A percentile compares a stretch with the other conserved stretches of the same genome.
These are phyloP conservation scores for Aspergillus terreus DNA, from an alignment of 2,329 filamentous ascomycete genomes.

Conservation along the genomic window DNA sequence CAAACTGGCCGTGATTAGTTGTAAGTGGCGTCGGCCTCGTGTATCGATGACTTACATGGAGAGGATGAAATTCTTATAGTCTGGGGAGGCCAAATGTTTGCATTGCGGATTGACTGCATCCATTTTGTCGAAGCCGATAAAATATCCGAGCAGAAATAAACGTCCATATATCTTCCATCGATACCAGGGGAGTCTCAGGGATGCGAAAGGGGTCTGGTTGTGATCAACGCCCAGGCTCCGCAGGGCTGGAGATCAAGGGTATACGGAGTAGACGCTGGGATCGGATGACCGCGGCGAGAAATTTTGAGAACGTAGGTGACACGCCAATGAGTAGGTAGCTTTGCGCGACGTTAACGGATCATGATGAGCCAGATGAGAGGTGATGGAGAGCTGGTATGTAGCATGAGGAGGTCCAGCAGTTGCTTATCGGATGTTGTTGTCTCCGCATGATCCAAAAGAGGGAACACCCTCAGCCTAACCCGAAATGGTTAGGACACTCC, in stretches of 20 bases:
- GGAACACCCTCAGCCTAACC: conserved; percentile 1
- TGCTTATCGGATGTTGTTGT: conserved; percentile 1
- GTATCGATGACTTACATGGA: conserved; percentile 45
- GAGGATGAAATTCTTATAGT: conserved; percentile 50
- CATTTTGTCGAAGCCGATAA: conserved; percentile 13
- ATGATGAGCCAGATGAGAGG: not conserved
- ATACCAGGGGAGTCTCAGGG: not conserved
- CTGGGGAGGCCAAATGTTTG: conserved; percentile 49
- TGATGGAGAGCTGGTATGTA: not conserved
- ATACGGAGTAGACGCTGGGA: not conserved
- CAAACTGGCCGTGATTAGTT: conserved; percentile 45
- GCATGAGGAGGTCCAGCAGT: not conserved
- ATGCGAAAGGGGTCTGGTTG: not conserved
- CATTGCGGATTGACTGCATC: conserved; percentile 39
- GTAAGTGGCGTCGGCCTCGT: conserved; percentile 4
- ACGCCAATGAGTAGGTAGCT: not conserved
- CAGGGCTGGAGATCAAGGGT: not conserved
- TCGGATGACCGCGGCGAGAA: not conserved
- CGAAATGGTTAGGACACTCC: conserved; percentile 1
- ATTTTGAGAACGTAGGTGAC: not conserved
- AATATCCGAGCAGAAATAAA: not conserved
- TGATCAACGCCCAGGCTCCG: not conserved
- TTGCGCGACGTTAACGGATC: not conserved
- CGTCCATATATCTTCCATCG: not conserved
- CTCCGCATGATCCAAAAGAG: conserved; percentile 11